Evolutionary conservation across 148 eudicot genomes (phyloP).

Genomic region (Rhododendron williamsianum): DNA sequence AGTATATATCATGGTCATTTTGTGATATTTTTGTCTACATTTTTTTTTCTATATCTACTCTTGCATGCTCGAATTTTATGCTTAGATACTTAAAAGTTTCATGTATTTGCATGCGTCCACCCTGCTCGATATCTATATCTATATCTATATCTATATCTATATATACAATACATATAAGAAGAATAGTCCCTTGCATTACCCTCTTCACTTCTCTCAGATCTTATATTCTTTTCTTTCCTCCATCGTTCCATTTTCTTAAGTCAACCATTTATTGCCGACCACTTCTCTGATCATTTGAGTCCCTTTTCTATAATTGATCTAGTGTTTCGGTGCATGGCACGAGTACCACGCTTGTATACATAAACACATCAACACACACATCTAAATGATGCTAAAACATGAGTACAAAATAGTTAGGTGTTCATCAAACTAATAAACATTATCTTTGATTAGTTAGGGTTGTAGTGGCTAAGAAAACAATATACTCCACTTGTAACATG

Average conservation of each 20-base stretch:
- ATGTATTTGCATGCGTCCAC: background rate
- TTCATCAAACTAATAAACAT: background rate
- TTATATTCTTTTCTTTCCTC: background rate
- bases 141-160: too few species aligned
- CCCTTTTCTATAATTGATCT: background rate
- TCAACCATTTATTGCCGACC: background rate
- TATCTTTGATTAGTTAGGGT: background rate
- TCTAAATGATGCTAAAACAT: background rate
- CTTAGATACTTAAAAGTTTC: background rate
- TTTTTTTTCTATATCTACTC: background rate
- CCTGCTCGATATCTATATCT: background rate
- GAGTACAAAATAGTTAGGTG: background rate
- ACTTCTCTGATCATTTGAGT: background rate
- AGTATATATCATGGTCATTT: background rate
- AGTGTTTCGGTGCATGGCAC: background rate
- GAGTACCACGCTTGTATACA: background rate
- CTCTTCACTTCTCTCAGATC: background rate
- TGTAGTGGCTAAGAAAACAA: background rate
- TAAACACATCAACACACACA: too few species aligned
- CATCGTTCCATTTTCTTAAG: background rate
- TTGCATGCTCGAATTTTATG: background rate
- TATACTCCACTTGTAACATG: background rate
- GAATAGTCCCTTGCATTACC: background rate
- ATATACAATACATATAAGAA: too few species aligned
- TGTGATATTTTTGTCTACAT: background rate